Evolutionary conservation across 2,329 filamentous ascomycete species (phyloP).

Genomic region (Pseudogymnoascus sp.): DNA sequence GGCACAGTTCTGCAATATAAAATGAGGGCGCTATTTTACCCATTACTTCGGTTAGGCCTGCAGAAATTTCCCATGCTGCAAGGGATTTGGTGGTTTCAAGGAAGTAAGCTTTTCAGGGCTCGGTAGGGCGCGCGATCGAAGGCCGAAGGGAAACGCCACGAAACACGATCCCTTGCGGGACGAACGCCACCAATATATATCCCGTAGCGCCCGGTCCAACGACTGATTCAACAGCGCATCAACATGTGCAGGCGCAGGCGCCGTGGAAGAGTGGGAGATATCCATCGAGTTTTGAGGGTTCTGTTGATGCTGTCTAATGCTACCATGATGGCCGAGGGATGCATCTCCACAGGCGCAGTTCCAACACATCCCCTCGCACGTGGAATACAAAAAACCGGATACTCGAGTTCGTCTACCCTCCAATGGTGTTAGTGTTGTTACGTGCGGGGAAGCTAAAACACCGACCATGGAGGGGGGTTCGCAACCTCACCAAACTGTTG

Average conservation of each 20-base stretch:
- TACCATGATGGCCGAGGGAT: background rate
- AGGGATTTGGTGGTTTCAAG: background rate
- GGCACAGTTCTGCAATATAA: background rate
- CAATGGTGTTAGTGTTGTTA: background rate
- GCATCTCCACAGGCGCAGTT: background rate
- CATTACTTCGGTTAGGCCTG: background rate
- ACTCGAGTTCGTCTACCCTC: background rate
- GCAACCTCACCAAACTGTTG: background rate
- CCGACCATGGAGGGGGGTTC: background rate
- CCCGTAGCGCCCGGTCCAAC: background rate
- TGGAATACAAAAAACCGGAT: background rate
- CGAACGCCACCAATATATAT: background rate
- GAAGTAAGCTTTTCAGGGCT: conserved; percentile 1
- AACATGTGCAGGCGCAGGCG: background rate
- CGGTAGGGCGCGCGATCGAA: background rate
- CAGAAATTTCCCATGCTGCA: background rate
- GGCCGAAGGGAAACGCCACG: background rate
- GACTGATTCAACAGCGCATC: background rate
- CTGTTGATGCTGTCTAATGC: background rate
- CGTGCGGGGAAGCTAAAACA: background rate
- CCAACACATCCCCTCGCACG: background rate
- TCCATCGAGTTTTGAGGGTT: background rate
- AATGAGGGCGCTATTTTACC: background rate
- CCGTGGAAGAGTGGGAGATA: background rate
- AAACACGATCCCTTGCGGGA: background rate